These are phyloP conservation scores for Erodium moschatum DNA, from an alignment of 441 rosid species.

Conservation along the genomic window DNA sequence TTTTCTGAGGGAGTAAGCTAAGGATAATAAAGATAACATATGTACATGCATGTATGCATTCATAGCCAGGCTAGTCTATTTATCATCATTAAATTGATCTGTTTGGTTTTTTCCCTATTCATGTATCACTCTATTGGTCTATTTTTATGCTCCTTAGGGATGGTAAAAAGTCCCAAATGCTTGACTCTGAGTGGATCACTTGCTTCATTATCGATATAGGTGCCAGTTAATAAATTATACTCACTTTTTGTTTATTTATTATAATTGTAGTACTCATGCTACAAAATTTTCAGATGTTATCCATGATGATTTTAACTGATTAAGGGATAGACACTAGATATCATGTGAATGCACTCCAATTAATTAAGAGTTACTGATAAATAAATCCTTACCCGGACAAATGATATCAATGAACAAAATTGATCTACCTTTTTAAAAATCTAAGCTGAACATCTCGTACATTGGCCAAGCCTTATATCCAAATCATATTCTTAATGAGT, in stretches of 20 bases:
- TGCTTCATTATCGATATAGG: not conserved
- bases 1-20: not conserved
- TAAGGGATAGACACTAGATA: not conserved
- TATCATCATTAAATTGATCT: not conserved
- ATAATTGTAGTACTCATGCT: not conserved
- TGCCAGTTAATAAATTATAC: not conserved
- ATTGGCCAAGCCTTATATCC: not conserved
- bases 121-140: not conserved
- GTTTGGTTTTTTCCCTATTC: not conserved
- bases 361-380: not conserved
- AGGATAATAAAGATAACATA: not conserved
- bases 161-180: not conserved
- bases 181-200: not conserved
- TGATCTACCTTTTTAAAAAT: not conserved
- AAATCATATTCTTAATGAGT: not conserved
- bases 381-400: not conserved
- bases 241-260: not conserved
- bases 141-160: not conserved
- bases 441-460: not conserved
- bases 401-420: not conserved
- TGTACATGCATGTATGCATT: not conserved
- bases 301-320: not conserved
- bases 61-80: not conserved
- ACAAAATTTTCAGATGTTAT: not conserved
- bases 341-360: not conserved